phyloP scores from a whole-genome alignment of 2,329 filamentous ascomycete species.

The Paradendryphiella salina region DNA sequence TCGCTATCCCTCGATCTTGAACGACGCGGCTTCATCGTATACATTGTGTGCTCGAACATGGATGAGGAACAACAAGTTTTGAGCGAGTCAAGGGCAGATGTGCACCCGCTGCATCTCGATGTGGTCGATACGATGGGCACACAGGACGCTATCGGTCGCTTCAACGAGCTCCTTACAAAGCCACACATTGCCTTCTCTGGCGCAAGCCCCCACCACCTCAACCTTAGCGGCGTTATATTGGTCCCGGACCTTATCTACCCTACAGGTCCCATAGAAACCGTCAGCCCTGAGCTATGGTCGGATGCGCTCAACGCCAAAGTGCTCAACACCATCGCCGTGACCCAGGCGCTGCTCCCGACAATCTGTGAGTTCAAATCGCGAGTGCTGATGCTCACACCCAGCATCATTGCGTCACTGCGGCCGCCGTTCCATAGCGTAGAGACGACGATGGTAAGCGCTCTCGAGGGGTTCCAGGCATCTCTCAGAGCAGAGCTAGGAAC shows the following conservation, averaged over 20 bases:
- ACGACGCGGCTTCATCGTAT: conserved; percentile 89
- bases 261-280: conserved; percentile 80
- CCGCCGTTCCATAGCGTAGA: conserved; percentile 84
- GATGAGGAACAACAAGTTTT: conserved; percentile 83
- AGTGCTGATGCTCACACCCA: conserved; percentile 76
- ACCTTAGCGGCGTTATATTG: conserved; percentile 77
- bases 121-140: conserved; percentile 74
- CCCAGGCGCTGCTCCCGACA: conserved; percentile 76
- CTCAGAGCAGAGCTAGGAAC: conserved; percentile 77
- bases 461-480: conserved; percentile 83
- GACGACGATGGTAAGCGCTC: conserved; percentile 78
- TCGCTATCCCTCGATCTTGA: conserved; percentile 86
- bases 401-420: conserved; percentile 76
- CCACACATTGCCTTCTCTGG: conserved; percentile 77
- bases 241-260: conserved; percentile 80
- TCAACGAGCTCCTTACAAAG: conserved; percentile 70
- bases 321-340: conserved; percentile 82
- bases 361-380: conserved; percentile 61
- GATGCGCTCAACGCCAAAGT: conserved; percentile 92
- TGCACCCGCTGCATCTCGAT: conserved; percentile 80
- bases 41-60: conserved; percentile 79
- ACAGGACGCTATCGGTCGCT: conserved; percentile 70
- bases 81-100: conserved; percentile 75
- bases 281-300: conserved; percentile 80
- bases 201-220: conserved; percentile 73